Percentiles rank a stretch among this genome's conserved stretches.
Evolutionary conservation across 768 basidiomycete species (phyloP).

Genomic region (Phylloporus sp.): DNA sequence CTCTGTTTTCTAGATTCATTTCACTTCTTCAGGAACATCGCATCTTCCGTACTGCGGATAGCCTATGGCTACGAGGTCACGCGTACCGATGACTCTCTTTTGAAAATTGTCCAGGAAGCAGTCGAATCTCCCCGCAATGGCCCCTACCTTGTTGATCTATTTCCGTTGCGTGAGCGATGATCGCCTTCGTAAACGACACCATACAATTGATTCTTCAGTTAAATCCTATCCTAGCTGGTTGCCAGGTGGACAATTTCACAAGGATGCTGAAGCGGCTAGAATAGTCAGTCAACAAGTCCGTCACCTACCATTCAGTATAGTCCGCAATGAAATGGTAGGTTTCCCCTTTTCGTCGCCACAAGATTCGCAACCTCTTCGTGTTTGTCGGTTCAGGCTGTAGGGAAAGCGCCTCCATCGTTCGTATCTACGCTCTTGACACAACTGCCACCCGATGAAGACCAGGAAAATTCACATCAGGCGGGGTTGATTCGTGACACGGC

Average conservation of each 20-base stretch:
- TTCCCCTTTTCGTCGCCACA: too few species aligned
- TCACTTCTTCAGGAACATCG: not conserved
- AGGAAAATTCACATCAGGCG: constrained; percentile 1
- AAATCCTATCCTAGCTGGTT: constrained; percentile 16
- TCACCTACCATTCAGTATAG: constrained; percentile 7
- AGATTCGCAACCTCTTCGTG: too few species aligned
- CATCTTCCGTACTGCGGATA: not conserved
- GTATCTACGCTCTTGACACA: constrained; percentile 10
- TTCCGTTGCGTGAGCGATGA: constrained; percentile 5
- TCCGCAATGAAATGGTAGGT: constrained; percentile 6
- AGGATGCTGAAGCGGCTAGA: constrained; percentile 5
- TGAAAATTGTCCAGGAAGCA: constrained; percentile 8
- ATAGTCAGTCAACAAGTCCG: constrained; percentile 1
- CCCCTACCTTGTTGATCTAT: constrained; percentile 8
- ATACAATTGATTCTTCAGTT: not conserved
- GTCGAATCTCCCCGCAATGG: not conserved
- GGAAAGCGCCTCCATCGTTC: constrained; percentile 8
- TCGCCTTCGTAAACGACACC: not conserved
- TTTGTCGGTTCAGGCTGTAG: not conserved
- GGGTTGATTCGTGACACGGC: constrained; percentile 12
- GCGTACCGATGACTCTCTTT: not conserved
- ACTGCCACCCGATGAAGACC: constrained; percentile 6
- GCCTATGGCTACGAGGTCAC: constrained; percentile 6
- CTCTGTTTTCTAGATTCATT: not conserved
- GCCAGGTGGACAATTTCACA: constrained; percentile 10